These are phyloP conservation scores for Peronosclerospora sorghi DNA, from an alignment of 352 stramenopile species.

Conservation along the genomic window DNA sequence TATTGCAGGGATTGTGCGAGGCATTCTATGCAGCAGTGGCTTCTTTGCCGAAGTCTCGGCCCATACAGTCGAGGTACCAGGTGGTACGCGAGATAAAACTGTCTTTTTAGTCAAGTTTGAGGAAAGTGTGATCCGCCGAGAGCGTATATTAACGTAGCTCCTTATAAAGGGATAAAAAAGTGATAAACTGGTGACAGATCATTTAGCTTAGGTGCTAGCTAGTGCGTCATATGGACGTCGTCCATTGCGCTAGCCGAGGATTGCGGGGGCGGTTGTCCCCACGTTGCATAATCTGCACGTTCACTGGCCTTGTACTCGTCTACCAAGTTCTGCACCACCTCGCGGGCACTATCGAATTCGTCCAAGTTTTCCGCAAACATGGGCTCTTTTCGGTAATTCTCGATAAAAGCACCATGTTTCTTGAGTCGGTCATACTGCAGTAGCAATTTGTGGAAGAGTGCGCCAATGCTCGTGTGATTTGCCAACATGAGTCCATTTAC, in stretches of 20 bases:
- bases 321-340: conserved; percentile 75
- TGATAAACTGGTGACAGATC: conserved; percentile 20
- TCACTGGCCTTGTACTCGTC: conserved; percentile 83
- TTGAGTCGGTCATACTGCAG: conserved; percentile 96
- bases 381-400: conserved; percentile 97
- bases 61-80: conserved; percentile 56
- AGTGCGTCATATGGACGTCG: conserved; percentile 38
- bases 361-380: conserved; percentile 91
- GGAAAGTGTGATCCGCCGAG: conserved; percentile 67
- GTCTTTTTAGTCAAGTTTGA: conserved; percentile 85
- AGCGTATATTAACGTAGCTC: conserved; percentile 48
- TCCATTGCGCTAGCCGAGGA: conserved; percentile 14
- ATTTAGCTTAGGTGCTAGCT: conserved; percentile 21
- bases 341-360: conserved; percentile 77
- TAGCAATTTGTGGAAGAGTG: conserved; percentile 84
- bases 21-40: conserved; percentile 76
- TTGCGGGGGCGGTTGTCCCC: conserved; percentile 28
- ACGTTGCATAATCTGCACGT: conserved; percentile 66
- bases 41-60: conserved; percentile 73
- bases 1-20: conserved; percentile 91
- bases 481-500: conserved; percentile 97
- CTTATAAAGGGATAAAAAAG: not conserved
- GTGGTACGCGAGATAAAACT: conserved; percentile 60
- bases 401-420: conserved; percentile 97
- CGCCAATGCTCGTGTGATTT: conserved; percentile 97